Conservation (phyloP, 495 filamentous ascomycete genomes). For the Tuber microsphaerosporum region DNA sequence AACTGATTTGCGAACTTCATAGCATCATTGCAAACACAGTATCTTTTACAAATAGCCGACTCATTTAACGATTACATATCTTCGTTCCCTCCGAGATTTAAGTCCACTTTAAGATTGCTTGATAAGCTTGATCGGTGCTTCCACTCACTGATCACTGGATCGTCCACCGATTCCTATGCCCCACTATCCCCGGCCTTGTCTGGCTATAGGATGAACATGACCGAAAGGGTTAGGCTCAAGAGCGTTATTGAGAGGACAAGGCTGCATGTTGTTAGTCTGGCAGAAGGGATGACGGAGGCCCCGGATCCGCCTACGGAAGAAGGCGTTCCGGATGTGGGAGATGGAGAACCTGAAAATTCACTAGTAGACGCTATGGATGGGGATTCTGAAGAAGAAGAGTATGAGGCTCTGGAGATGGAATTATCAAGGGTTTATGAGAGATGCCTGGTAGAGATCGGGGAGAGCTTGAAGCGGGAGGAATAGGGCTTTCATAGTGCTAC, state of each 20-base stretch:
- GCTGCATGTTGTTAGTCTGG: conserved; percentile 34
- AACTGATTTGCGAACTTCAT: conserved; percentile 6
- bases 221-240: conserved; percentile 39
- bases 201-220: conserved; percentile 30
- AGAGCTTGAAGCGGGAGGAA: conserved; percentile 13
- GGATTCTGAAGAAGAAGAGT: not conserved
- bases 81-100: conserved; percentile 29
- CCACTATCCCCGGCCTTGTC: conserved; percentile 12
- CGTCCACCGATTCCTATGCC: conserved; percentile 4
- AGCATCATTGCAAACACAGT: conserved; percentile 38
- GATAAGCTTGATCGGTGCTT: conserved; percentile 38
- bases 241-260: conserved; percentile 38
- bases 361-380: conserved; percentile 1
- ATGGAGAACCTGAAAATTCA: conserved; percentile 7
- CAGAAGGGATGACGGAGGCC: conserved; percentile 4
- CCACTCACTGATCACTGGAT: conserved; percentile 33
- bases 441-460: conserved; percentile 25
- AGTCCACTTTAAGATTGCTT: conserved; percentile 25
- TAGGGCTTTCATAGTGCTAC: not conserved
- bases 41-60: conserved; percentile 40
- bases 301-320: conserved; percentile 10
- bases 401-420: conserved; percentile 33
- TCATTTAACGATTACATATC: conserved; percentile 41
- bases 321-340: not conserved
- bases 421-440: conserved; percentile 35